Percentiles rank a stretch among this genome's conserved stretches.
Evolutionary conservation across 2,329 filamentous ascomycete genomes (phyloP).

Genomic region (Septoria petroselini): DNA sequence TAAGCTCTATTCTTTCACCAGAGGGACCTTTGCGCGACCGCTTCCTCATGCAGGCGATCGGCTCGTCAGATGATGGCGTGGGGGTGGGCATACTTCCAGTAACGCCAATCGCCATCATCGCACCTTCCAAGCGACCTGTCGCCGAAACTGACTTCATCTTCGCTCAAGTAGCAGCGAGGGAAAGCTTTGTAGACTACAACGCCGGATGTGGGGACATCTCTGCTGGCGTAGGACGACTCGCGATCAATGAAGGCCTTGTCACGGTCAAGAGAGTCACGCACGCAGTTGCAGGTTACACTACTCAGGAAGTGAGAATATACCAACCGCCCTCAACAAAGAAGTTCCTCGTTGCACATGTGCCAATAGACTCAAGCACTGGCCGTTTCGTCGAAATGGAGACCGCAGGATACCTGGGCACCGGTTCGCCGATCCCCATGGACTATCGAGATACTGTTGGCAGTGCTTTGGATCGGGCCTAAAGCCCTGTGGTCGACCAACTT

Average conservation of each 20-base stretch:
- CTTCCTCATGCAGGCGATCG: constrained; percentile 21
- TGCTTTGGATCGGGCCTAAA: constrained; percentile 18
- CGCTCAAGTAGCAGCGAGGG: constrained; percentile 20
- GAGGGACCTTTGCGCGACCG: constrained; percentile 21
- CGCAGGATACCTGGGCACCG: constrained; percentile 21
- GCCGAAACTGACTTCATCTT: constrained; percentile 26
- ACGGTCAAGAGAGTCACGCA: constrained; percentile 11
- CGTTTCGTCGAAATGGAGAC: constrained; percentile 20
- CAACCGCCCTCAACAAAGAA: constrained; percentile 21
- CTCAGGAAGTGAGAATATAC: constrained; percentile 23
- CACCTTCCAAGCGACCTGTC: constrained; percentile 19
- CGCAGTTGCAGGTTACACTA: constrained; percentile 15
- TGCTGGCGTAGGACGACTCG: constrained; percentile 24
- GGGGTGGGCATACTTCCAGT: constrained; percentile 25
- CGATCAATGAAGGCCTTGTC: constrained; percentile 24
- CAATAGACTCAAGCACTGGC: constrained; percentile 14
- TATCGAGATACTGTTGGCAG: constrained; percentile 23
- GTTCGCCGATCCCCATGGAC: constrained; percentile 25
- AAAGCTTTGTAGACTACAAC: constrained; percentile 22
- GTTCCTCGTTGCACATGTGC: constrained; percentile 22
- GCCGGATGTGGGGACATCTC: constrained; percentile 25
- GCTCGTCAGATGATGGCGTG: constrained; percentile 24
- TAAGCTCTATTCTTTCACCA: constrained; percentile 27
- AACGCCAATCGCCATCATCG: constrained; percentile 22
- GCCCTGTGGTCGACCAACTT: constrained; percentile 16